Conservation (phyloP, 352 stramenopile genomes). For the Phytophthora sojae region DNA sequence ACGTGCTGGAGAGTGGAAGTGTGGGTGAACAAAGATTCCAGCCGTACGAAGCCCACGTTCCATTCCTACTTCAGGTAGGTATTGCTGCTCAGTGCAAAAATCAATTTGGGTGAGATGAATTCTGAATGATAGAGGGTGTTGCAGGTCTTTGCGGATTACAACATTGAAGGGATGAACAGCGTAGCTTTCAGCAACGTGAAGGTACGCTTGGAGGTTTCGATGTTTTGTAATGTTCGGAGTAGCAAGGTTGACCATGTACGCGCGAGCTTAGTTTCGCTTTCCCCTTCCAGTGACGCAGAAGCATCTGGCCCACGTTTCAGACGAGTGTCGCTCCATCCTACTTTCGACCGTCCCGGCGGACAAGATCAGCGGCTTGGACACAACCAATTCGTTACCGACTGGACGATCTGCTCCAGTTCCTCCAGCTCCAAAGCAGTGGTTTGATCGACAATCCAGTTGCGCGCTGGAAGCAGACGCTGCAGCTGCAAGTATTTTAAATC, state of each 20-base stretch:
- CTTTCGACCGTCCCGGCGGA: constrained; percentile 44
- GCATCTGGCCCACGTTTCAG: constrained; percentile 43
- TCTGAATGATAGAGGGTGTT: background rate
- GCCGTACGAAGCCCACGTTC: constrained; percentile 90
- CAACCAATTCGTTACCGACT: constrained; percentile 20
- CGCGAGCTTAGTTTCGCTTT: constrained; percentile 61
- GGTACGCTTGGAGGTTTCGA: constrained; percentile 31
- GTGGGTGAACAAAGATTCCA: constrained; percentile 82
- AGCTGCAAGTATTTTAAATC: constrained; percentile 74
- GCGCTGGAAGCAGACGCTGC: constrained; percentile 78
- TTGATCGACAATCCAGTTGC: constrained; percentile 75
- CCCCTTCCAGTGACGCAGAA: constrained; percentile 64
- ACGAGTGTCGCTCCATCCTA: constrained; percentile 41
- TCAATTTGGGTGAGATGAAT: background rate
- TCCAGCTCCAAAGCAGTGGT: constrained; percentile 52
- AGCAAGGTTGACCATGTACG: constrained; percentile 11
- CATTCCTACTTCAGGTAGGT: constrained; percentile 85
- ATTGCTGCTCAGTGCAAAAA: background rate
- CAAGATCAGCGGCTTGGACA: constrained; percentile 46
- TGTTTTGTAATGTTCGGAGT: background rate
- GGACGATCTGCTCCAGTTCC: constrained; percentile 48
- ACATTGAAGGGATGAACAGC: constrained; percentile 93
- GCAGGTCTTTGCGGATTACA: constrained; percentile 92
- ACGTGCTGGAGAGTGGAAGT: constrained; percentile 85
- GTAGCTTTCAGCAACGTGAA: constrained; percentile 77